Evolutionary conservation across 345 rosid species (phyloP).

Genomic region (Populus simonii): DNA sequence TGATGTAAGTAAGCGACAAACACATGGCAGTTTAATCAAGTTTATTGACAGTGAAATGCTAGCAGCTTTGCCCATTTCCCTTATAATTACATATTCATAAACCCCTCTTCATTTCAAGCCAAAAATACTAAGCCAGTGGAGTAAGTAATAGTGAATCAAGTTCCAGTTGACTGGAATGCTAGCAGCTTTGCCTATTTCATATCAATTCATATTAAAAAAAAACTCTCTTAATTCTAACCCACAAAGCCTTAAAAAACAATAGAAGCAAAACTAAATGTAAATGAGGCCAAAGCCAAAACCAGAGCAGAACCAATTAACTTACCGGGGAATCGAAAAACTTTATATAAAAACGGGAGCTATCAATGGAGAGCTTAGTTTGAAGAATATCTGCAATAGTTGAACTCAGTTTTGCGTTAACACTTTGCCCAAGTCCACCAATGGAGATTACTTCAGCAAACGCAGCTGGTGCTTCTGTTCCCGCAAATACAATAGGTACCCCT

Average conservation of each 20-base stretch:
- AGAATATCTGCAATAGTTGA: slow-evolving; percentile 76
- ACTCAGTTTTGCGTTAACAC: slow-evolving; percentile 75
- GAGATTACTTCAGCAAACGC: slow-evolving; percentile 89
- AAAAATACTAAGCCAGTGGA: background rate
- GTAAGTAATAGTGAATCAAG: background rate
- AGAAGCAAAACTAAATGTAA: background rate
- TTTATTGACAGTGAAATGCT: background rate
- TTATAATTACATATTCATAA: no score
- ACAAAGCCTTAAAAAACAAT: background rate
- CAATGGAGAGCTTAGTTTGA: slow-evolving; percentile 72
- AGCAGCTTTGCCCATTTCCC: background rate
- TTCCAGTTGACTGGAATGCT: background rate
- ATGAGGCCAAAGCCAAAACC: background rate
- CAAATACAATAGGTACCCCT: slow-evolving; percentile 86
- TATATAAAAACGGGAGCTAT: slow-evolving; percentile 83
- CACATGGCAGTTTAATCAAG: background rate
- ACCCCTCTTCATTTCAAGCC: no score
- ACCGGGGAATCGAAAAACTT: slow-evolving; percentile 80
- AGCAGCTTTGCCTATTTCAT: background rate
- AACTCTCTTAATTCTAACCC: no score
- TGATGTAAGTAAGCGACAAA: no score
- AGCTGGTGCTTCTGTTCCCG: slow-evolving; percentile 84
- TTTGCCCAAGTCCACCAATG: slow-evolving; percentile 71
- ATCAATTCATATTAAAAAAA: background rate
- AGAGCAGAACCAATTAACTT: slow-evolving; percentile 5